These are phyloP conservation scores for Hymenoscyphus infarciens DNA, from an alignment of 2,329 filamentous ascomycete species.

Conservation along the genomic window DNA sequence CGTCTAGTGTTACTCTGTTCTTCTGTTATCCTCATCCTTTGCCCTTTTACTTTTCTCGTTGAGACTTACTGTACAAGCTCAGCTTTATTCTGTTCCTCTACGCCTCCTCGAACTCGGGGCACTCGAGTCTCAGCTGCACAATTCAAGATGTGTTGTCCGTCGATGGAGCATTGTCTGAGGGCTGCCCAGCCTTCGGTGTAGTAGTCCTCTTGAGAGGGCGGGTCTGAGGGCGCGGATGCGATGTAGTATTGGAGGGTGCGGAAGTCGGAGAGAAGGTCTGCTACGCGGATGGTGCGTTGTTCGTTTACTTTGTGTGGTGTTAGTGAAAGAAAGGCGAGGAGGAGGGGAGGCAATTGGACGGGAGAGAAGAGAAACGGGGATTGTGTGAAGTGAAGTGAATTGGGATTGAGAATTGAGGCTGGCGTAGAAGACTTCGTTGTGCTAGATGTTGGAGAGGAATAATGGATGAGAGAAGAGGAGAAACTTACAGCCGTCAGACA, in stretches of 20 bases:
- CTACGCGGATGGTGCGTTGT: slow-evolving; percentile 56
- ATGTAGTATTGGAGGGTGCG: slow-evolving; percentile 60
- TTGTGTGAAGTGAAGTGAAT: neutral
- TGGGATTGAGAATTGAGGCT: neutral
- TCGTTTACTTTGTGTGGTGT: slow-evolving; percentile 51
- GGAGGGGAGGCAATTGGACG: neutral
- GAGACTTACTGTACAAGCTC: slow-evolving; percentile 57
- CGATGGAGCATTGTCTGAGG: slow-evolving; percentile 58
- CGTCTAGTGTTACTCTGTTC: slow-evolving; percentile 54
- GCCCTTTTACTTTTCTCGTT: too few relatives aligned
- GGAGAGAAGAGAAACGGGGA: neutral
- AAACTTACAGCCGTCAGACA: slow-evolving; percentile 11
- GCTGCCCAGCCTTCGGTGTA: slow-evolving; percentile 61
- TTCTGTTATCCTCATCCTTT: slow-evolving; percentile 8
- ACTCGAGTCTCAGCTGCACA: slow-evolving; percentile 60
- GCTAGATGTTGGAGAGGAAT: neutral
- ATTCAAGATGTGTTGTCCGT: slow-evolving; percentile 63
- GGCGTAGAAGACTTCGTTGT: neutral
- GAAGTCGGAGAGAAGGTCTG: slow-evolving; percentile 60
- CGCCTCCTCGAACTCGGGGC: slow-evolving; percentile 49
- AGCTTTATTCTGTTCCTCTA: slow-evolving; percentile 58
- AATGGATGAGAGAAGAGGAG: neutral
- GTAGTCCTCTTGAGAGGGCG: slow-evolving; percentile 54
- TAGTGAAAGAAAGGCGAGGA: slow-evolving; percentile 9
- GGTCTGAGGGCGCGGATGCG: slow-evolving; percentile 52